Evolutionary conservation across 257 asterid species (phyloP), one percentile per base, ranked within the genome.

Genomic region (Vinca minor): DNA sequence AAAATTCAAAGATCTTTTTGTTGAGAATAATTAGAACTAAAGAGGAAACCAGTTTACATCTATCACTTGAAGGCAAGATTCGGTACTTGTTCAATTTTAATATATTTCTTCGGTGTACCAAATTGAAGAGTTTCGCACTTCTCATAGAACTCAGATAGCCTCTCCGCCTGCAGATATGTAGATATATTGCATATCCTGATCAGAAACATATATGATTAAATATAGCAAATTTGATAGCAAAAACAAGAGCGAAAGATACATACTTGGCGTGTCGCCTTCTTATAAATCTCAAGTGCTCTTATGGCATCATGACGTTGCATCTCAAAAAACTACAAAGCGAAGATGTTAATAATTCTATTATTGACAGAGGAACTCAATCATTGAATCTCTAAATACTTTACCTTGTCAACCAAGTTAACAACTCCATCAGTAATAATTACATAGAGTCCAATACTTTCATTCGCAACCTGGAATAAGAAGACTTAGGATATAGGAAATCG

Each of bases 401-500:
- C 96, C 89, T 89, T 85, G 87, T 87, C 96, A 31, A 89, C 85
- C 83, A 89, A 74, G 64, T 75, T 75, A n/a, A 87, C 86, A 50
- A 83, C 82, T 39, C 94, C 96, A 73, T 89, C 96, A 36, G 96
- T 84, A 71, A 89, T 82, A 45, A 84, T 83, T 56, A 87, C 96
- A n/a, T n/a, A 89, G 34, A 89, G 84, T 80, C 75, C 72, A 57
- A 82, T 91, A 70, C 96, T 87, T 78, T 89, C 95, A 63, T 83
- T 80, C 21, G 89, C 91, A 67, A 89, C 86, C 96, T 89, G 73
- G 34, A 72, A 61, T 45, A 76, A 35, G 45, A 72, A 69, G 47
- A 76, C 67, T 46, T 47, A 59, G 44, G 31, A 39, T 69, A 46
- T 49, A 54, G 64, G 29, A 55, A 26, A 69, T 64, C 52, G 15